Base-by-base conservation (phyloP, 164 flowering plant species). In the Paratinospora sagittata region DNA sequence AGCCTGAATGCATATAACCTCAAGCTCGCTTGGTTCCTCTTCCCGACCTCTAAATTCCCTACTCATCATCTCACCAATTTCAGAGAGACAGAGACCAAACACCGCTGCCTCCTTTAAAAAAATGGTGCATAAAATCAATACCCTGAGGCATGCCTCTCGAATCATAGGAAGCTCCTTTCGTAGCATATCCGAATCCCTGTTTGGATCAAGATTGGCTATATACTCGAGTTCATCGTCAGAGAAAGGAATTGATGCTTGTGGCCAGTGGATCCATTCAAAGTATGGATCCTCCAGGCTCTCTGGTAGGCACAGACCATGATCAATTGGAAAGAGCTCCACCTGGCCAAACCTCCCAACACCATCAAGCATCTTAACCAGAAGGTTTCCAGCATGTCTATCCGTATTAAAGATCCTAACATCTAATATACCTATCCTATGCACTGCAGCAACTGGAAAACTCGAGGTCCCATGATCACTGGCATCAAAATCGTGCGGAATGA, bases 181-280 rank as follows among this genome's bases (percentile, higher is more conserved):
- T 0, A 88, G 86, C 87, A 88, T 82, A 5, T 86, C 92, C 45
- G 83, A 82, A 63, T 88, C 92, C 60, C 60, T 71, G 37, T 76
- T 19, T 3, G 92, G 92, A 43, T 88, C 87, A 68, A 88, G 88
- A 41, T 75, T 60, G 21, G 66, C 65, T 19, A 88, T 88, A 72
- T 88, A 86, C 70, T 80, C 79, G 14, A 88, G 92, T 74, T 88
- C 92, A 27, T 88, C 89, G 49, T 86, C 87, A 0, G 87, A 84
- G 70, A 88, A 88, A 4, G 90, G 90, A 57, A 88, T 84, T 26
- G 92, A 88, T 66, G 89, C 87, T 70, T 86, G 90, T 60, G 92
- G 92, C 92, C 92, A 88, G 70, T 86, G 88, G 63, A 88, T 84
- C 92, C 89, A 88, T 75, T 88, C 92, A 68, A 88, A 88, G 71